Conservation (phyloP, 495 filamentous ascomycete genomes). For the Cenococcum geophilum region DNA sequence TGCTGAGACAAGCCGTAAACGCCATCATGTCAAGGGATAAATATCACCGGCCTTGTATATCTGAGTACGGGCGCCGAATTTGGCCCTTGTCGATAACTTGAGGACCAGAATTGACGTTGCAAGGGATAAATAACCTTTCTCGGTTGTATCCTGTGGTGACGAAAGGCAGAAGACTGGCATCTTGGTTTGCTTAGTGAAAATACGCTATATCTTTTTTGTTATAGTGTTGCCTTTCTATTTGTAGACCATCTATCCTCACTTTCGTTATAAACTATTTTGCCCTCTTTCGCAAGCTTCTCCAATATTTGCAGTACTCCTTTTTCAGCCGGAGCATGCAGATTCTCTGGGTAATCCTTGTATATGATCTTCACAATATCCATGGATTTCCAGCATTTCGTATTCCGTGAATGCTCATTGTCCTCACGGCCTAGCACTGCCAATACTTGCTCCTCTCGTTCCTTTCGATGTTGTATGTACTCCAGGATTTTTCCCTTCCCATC, state of each 20-base stretch:
- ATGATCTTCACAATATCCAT: slow-evolving; percentile 82
- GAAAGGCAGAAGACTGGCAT: neutral
- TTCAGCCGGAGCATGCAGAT: slow-evolving; percentile 57
- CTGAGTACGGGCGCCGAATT: too few species aligned
- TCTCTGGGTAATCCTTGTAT: slow-evolving; percentile 71
- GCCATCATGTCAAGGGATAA: too few species aligned
- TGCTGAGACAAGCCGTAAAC: too few species aligned
- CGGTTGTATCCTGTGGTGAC: too few species aligned
- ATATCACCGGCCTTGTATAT: too few species aligned
- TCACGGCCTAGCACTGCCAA: slow-evolving; percentile 54
- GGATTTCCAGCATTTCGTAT: slow-evolving; percentile 50
- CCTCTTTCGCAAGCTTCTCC: slow-evolving; percentile 37
- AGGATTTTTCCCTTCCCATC: slow-evolving; percentile 57
- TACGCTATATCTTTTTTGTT: neutral
- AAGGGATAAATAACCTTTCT: too few species aligned
- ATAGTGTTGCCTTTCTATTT: slow-evolving; percentile 26
- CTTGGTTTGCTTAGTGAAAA: neutral
- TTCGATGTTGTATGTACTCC: slow-evolving; percentile 79
- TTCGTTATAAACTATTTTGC: slow-evolving; percentile 32
- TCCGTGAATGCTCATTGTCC: slow-evolving; percentile 29
- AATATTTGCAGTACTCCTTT: slow-evolving; percentile 39
- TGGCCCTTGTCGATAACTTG: too few species aligned
- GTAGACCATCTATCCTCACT: slow-evolving; percentile 29
- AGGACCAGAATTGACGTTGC: too few species aligned
- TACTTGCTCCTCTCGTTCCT: slow-evolving; percentile 75